Conservation (phyloP, 768 basidiomycete genomes). For the Lentinula lateritia region DNA sequence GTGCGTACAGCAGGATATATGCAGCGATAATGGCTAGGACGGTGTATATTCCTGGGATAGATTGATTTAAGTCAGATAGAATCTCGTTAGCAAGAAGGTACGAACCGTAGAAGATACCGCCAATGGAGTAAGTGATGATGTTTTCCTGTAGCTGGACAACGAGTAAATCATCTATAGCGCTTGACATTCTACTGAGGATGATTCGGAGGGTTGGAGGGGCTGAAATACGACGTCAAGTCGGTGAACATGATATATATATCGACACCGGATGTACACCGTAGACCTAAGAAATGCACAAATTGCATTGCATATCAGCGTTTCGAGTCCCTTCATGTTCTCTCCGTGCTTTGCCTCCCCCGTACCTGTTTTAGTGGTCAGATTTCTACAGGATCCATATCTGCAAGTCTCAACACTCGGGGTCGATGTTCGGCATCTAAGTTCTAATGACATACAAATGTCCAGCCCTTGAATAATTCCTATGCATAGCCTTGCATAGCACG, state of each 20-base stretch:
- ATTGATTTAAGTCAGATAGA: background rate
- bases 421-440: background rate
- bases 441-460: no score
- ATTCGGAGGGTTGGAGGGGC: no score
- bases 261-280: no score
- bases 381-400: background rate
- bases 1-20: background rate
- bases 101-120: background rate
- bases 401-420: background rate
- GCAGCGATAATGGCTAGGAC: background rate
- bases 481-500: background rate
- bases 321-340: no score
- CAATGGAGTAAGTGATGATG: background rate
- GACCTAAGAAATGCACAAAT: no score
- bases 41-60: background rate
- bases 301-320: no score
- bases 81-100: background rate
- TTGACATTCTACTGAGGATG: background rate
- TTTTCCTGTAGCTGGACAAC: background rate
- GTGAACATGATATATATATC: no score
- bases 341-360: no score
- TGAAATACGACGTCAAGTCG: no score
- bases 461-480: no score
- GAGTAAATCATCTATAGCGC: background rate
- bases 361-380: background rate